Conservation (phyloP, 164 flowering plant genomes). For the Houttuynia cordata region DNA sequence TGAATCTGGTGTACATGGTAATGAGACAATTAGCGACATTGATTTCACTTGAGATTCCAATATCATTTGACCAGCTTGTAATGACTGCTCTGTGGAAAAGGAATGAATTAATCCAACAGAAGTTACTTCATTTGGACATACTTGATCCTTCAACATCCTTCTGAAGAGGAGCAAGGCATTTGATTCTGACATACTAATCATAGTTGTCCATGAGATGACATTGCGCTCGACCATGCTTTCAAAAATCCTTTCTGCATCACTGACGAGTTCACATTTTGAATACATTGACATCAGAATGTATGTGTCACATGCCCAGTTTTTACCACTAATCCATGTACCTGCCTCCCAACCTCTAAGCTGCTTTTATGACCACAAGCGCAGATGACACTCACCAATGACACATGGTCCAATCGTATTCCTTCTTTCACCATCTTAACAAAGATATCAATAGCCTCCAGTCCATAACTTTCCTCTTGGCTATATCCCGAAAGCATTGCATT, state of each 20-base stretch:
- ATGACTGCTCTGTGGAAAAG: conserved; percentile 23
- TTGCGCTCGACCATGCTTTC: conserved; percentile 45
- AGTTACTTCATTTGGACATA: conserved; percentile 89
- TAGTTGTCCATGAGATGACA: conserved; percentile 87
- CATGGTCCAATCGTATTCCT: conserved; percentile 59
- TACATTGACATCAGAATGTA: conserved; percentile 69
- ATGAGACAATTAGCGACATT: conserved; percentile 64
- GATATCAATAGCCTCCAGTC: conserved; percentile 33
- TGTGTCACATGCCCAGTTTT: conserved; percentile 42
- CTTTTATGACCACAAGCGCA: conserved; percentile 67
- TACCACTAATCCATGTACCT: conserved; percentile 48
- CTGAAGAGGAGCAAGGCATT: conserved; percentile 43
- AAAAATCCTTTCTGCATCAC: conserved; percentile 51
- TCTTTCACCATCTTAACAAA: conserved; percentile 49
- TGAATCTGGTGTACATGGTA: conserved; percentile 78
- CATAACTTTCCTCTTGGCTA: conserved; percentile 48
- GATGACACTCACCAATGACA: conserved; percentile 53
- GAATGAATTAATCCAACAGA: conserved; percentile 61
- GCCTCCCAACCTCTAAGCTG: conserved; percentile 47
- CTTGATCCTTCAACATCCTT: conserved; percentile 55
- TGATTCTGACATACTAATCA: conserved; percentile 50
- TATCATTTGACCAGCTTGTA: conserved; percentile 43
- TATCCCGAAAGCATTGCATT: conserved; percentile 73
- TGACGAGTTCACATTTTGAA: conserved; percentile 39
- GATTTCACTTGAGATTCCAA: conserved; percentile 32